Conservation (phyloP, 1,284 basidiomycete genomes). For the Fomitopsis pinicola region DNA sequence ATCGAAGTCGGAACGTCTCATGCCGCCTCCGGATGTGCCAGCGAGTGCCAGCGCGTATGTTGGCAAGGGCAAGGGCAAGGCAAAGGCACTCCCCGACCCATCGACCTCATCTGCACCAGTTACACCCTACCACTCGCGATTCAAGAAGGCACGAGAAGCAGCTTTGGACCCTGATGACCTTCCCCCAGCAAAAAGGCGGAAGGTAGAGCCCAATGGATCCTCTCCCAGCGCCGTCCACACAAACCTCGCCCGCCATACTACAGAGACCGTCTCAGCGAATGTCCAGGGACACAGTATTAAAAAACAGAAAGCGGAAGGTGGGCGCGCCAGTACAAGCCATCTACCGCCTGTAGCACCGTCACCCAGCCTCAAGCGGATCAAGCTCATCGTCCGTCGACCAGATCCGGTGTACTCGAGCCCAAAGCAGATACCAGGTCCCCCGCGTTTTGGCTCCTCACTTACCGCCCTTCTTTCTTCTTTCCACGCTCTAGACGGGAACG, state of each 20-base stretch:
- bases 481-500: conserved; percentile 42
- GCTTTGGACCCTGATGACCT: background rate
- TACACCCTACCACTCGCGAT: background rate
- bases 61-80: conserved; percentile 12
- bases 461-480: conserved; percentile 59
- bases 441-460: conserved; percentile 52
- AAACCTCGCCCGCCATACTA: background rate
- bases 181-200: conserved; percentile 22
- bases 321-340: conserved; percentile 13
- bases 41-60: background rate
- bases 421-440: conserved; percentile 52
- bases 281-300: background rate
- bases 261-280: conserved; percentile 4
- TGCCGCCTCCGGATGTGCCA: background rate
- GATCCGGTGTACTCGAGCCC: conserved; percentile 62
- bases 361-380: conserved; percentile 52
- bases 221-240: background rate
- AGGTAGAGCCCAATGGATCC: conserved; percentile 5
- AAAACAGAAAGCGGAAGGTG: background rate
- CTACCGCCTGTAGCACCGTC: conserved; percentile 14
- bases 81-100: conserved; percentile 1
- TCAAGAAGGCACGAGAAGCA: background rate
- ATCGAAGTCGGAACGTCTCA: background rate
- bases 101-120: background rate
- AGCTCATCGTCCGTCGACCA: conserved; percentile 65